Conservation (phyloP, 78 protist genomes). For the Dictyostelium intermedium region DNA sequence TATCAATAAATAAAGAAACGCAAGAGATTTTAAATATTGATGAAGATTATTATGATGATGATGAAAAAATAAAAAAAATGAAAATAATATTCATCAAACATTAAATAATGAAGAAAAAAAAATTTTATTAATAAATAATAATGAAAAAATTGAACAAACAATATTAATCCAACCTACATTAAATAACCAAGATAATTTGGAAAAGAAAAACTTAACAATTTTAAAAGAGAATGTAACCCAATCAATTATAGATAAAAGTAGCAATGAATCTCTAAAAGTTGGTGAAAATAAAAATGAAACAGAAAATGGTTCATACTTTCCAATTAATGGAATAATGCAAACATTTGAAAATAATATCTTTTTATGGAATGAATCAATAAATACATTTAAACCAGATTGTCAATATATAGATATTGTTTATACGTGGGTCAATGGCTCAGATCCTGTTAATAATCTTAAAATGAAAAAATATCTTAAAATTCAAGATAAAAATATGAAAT, state of each 20-base stretch:
- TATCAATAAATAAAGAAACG: not conserved
- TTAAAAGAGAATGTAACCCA: no score
- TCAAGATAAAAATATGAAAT: not conserved
- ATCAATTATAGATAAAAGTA: no score
- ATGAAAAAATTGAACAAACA: no score
- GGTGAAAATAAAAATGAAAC: no score
- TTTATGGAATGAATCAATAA: not conserved
- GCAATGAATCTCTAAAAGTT: no score
- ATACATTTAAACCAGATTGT: not conserved
- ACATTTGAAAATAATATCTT: not conserved
- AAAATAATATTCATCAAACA: not conserved
- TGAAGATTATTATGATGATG: no score
- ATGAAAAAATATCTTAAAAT: not conserved
- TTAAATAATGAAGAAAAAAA: no score
- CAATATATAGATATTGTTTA: slow-evolving; percentile 4
- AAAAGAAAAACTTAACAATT: no score
- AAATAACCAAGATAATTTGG: no score
- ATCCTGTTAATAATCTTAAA: not conserved
- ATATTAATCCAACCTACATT: no score
- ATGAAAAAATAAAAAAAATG: no score
- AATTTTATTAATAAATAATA: not conserved
- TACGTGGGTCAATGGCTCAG: slow-evolving; percentile 33
- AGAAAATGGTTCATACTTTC: not conserved
- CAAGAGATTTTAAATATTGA: no score
- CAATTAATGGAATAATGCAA: not conserved